phyloP scores from a whole-genome alignment of 2,329 filamentous ascomycete genomes.

The Neoscytalidium dimidiatum region DNA sequence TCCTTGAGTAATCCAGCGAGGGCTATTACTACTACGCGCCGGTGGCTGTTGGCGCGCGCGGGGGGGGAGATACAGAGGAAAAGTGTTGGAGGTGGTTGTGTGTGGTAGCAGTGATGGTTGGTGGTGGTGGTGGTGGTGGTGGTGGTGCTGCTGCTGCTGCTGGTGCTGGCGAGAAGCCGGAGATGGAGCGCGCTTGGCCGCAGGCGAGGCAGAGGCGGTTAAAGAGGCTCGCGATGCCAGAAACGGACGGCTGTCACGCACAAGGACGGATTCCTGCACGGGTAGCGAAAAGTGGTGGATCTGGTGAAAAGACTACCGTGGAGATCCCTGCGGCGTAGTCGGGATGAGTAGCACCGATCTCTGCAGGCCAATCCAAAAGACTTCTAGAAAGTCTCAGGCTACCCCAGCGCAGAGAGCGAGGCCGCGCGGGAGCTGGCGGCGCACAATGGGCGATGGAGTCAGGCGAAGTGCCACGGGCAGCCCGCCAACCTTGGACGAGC shows the following conservation, averaged over 20 bases:
- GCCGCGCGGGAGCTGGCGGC: conserved; percentile 32
- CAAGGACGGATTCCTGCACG: conserved; percentile 19
- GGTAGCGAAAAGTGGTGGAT: conserved; percentile 7
- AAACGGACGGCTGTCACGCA: conserved; percentile 19
- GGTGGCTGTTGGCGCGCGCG: conserved; percentile 19
- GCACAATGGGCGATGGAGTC: conserved; percentile 42
- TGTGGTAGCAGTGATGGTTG: neutral
- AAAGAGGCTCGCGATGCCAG: conserved; percentile 18
- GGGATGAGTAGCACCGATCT: conserved; percentile 38
- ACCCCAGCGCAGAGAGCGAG: conserved; percentile 31
- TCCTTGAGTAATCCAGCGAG: conserved; percentile 52
- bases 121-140: neutral
- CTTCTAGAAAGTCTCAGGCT: conserved; percentile 46
- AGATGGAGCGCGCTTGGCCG: neutral
- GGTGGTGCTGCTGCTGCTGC: too few relatives aligned
- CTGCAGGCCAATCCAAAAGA: conserved; percentile 39
- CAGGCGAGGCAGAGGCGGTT: conserved; percentile 16
- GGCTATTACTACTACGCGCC: conserved; percentile 30
- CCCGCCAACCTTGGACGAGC: conserved; percentile 34
- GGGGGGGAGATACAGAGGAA: neutral
- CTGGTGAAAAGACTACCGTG: conserved; percentile 2
- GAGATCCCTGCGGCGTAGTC: conserved; percentile 29
- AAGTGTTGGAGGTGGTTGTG: neutral
- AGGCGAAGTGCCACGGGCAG: conserved; percentile 31
- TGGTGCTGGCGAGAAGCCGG: conserved; percentile 1